Conservation (phyloP, 2,329 filamentous ascomycete genomes). For the Cephalotrichum gorgonifer region DNA sequence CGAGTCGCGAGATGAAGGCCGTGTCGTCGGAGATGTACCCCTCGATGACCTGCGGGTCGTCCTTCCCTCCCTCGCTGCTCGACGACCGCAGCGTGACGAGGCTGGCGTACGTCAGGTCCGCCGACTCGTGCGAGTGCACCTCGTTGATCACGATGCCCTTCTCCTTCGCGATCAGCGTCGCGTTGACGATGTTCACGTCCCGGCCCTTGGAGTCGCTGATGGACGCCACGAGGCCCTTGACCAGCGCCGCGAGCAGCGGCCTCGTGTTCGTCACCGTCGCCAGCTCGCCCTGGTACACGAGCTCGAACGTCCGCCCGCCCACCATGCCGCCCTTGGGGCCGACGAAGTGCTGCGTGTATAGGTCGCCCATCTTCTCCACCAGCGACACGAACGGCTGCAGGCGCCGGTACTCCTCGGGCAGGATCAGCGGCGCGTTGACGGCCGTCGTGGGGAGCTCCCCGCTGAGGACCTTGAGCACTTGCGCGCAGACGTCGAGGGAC, state of each 20-base stretch:
- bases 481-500: constrained; percentile 71
- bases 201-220: constrained; percentile 44
- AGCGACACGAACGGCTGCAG: constrained; percentile 67
- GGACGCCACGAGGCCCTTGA: constrained; percentile 63
- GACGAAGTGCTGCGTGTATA: constrained; percentile 69
- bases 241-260: constrained; percentile 66
- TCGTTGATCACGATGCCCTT: constrained; percentile 72
- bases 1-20: constrained; percentile 62
- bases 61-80: constrained; percentile 16
- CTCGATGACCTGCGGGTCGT: constrained; percentile 39
- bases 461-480: constrained; percentile 62
- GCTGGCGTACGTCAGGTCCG: constrained; percentile 56
- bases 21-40: constrained; percentile 56
- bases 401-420: constrained; percentile 70
- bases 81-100: constrained; percentile 59
- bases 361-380: constrained; percentile 66
- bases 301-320: constrained; percentile 60
- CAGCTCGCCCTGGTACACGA: constrained; percentile 68
- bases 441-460: constrained; percentile 66
- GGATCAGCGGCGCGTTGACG: constrained; percentile 72
- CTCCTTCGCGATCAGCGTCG: constrained; percentile 62
- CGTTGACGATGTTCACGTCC: constrained; percentile 77
- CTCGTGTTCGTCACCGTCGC: constrained; percentile 63
- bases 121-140: constrained; percentile 51
- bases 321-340: constrained; percentile 29